Evolutionary conservation across 192 early-diverging fungal genomes (phyloP), one percentile per base, ranked within the genome.

Genomic region (Coemansia sp.): DNA sequence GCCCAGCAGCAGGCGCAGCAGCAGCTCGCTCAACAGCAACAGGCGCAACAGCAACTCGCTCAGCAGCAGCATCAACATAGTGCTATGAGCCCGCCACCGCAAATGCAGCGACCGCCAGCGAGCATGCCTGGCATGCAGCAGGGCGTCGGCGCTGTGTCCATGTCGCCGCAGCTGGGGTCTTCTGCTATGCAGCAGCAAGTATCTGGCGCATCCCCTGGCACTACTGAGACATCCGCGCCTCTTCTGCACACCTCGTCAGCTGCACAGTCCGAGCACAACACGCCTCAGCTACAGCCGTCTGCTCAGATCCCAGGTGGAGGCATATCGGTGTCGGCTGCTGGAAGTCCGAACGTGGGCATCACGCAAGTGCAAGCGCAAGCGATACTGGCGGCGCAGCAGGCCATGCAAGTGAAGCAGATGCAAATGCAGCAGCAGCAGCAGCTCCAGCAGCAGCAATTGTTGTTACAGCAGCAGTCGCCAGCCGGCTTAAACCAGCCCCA

Each of bases 401-500:
- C 70, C 6, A 47, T 78, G 76, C 70, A 78, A 27, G 47, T 70
- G 11, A 73, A 73, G 38, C 70, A 73, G 19, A 56, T 66, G 29
- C 76, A 79, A 31, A 59, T 39, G 0, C 76, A 73, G 40, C 67
- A 60, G 47, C 70, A 68, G 39, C 74, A 46, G 0, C 76, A 73
- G 40, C 67, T 56, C 40, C 70, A 68, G 39, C 74, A 46, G 7
- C 59, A 49, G 49, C 60, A 53, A 36, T 60, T 45, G 19, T 5
- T 47, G 22, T 19, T 39, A 15, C 57, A 51, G 24, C 59, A 54
- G 10, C 59, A 49, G 40, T 8, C 64, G 3, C 70, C 56, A 43
- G 58, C 42, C 14, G 70, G 70, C 10, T 58, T 69, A 25, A 71
- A 74, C 24, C 79, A 82, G 42, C 73, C 73, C 3, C 79, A 82